Conservation (phyloP, 2,329 filamentous ascomycete species). For the Ophiocordyceps australis region DNA sequence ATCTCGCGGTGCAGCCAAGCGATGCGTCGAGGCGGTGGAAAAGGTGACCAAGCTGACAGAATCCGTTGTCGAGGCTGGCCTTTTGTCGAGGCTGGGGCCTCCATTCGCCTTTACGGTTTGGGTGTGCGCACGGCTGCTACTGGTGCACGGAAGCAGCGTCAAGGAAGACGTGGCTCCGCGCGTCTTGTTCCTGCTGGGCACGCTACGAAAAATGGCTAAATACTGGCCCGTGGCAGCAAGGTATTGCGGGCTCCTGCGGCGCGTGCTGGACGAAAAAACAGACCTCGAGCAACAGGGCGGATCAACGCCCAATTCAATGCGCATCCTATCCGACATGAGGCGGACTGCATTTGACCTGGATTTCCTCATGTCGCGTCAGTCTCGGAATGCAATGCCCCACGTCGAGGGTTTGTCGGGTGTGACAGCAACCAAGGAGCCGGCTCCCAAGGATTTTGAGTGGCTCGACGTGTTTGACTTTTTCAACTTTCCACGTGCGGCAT, state of each 20-base stretch:
- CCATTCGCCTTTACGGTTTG: constrained; percentile 86
- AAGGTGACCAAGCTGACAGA: constrained; percentile 63
- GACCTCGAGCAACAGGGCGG: constrained; percentile 61
- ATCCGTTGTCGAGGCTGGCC: constrained; percentile 56
- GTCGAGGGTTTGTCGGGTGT: constrained; percentile 29
- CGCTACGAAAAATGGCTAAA: constrained; percentile 59
- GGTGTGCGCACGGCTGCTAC: constrained; percentile 72
- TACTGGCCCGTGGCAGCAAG: constrained; percentile 76
- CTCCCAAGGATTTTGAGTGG: constrained; percentile 72
- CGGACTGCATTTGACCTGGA: constrained; percentile 81
- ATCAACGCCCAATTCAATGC: constrained; percentile 67
- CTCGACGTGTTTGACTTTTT: constrained; percentile 91
- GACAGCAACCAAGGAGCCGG: constrained; percentile 50
- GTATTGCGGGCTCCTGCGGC: constrained; percentile 62
- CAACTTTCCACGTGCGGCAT: constrained; percentile 62
- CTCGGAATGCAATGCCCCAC: constrained; percentile 22
- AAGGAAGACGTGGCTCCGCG: constrained; percentile 67
- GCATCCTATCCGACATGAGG: constrained; percentile 81
- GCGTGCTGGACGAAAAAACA: constrained; percentile 72
- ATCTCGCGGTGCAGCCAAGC: constrained; percentile 68
- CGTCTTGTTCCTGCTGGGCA: constrained; percentile 67
- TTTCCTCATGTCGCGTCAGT: constrained; percentile 73
- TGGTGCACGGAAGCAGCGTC: constrained; percentile 82
- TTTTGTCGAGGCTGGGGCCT: constrained; percentile 67
- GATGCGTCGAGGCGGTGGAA: constrained; percentile 68